phyloP scores from a whole-genome alignment of 495 filamentous ascomycete genomes.

The Aspergillus conjunctus region DNA sequence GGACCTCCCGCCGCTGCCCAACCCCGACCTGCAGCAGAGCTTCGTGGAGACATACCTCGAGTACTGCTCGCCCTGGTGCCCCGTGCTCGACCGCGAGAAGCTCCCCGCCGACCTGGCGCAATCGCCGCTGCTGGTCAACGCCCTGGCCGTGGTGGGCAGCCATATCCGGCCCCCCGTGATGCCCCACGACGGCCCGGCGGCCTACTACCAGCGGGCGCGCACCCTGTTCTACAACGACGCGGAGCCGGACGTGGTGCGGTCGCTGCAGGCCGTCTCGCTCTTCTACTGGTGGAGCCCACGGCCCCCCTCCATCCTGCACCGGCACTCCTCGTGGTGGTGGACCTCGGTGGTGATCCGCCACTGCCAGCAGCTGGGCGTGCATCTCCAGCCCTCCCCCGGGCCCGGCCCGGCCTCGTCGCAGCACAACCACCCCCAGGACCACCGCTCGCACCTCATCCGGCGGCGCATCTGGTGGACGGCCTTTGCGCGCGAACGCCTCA shows the following conservation, averaged over 20 bases:
- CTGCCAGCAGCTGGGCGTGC: conserved; percentile 39
- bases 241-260: conserved; percentile 32
- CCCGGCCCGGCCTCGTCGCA: conserved; percentile 12
- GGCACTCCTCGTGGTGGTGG: conserved; percentile 46
- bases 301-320: conserved; percentile 32
- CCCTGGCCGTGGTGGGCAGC: conserved; percentile 35
- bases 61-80: conserved; percentile 39
- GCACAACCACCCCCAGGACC: conserved; percentile 5
- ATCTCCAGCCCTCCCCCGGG: conserved; percentile 28
- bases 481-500: conserved; percentile 41
- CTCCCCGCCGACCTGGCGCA: conserved; percentile 28
- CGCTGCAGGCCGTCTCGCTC: conserved; percentile 35
- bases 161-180: conserved; percentile 39
- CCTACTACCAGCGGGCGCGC: conserved; percentile 36
- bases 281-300: conserved; percentile 46
- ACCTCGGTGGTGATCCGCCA: conserved; percentile 40
- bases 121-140: conserved; percentile 39
- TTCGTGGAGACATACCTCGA: conserved; percentile 41
- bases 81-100: conserved; percentile 33
- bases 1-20: conserved; percentile 24
- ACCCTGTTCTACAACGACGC: conserved; percentile 37
- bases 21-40: conserved; percentile 37
- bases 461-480: conserved; percentile 43
- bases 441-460: conserved; percentile 13
- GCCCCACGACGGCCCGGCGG: conserved; percentile 35